phyloP scores from a whole-genome alignment of 305 asterid genomes.

The Fraxinus paxiana region DNA sequence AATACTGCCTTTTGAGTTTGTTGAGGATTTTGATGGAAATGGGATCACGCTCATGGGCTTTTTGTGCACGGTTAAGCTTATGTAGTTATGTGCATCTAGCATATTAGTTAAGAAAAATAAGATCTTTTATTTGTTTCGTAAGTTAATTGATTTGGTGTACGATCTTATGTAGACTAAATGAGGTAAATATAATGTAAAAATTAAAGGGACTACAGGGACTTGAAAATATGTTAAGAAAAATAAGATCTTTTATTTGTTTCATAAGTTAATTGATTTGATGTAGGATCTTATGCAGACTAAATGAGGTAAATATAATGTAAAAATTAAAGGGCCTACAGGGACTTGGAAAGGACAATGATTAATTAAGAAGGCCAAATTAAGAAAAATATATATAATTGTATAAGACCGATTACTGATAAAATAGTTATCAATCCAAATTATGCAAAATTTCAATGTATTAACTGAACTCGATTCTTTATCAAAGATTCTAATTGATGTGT shows the following conservation, averaged over 20 bases:
- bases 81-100: neutral
- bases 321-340: neutral
- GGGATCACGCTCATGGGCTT: neutral
- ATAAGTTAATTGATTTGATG: neutral
- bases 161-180: neutral
- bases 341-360: neutral
- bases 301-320: neutral
- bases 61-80: neutral
- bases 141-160: neutral
- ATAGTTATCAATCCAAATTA: neutral
- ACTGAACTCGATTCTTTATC: neutral
- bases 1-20: neutral
- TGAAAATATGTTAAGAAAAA: neutral
- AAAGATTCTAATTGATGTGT: neutral
- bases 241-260: neutral
- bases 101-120: neutral
- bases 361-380: neutral
- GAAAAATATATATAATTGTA: neutral
- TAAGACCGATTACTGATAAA: neutral
- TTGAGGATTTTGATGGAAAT: neutral
- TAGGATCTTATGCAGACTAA: neutral
- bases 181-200: neutral
- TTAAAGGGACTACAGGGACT: neutral
- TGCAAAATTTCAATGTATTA: neutral
- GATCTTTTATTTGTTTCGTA: neutral